Evolutionary conservation across 75 land plant species (phyloP), one percentile per base, ranked within the genome.

Genomic region (Cunninghamia lanceolata): DNA sequence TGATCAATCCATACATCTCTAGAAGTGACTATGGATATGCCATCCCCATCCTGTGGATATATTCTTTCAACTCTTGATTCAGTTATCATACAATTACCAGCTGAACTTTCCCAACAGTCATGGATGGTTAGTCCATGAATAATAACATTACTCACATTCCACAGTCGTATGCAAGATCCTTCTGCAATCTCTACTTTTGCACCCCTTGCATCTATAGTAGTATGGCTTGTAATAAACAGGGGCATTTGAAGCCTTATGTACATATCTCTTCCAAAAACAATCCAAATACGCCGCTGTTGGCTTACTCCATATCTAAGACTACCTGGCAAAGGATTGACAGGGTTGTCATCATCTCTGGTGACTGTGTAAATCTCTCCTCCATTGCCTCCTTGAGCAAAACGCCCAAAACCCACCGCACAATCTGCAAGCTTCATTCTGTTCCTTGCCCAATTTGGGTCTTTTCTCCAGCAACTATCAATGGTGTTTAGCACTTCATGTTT

Each of bases 371-470:
- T 79, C 46, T 79, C 32, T 79, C 46, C 46, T 36, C 86, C n/a
- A 9, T 79, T 79, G 28, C 82, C 82, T 7, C 47, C 82, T 36
- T 28, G 1, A 17, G 82, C 82, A 25, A 9, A 40, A 39, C 98
- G 90, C 14, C 93, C 97, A 83, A 91, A 96, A 6, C 96, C 96
- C 11, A 88, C 90, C 2, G 95, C 94, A 85, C 98, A 96, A 16
- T 35, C 86, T 15, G 98, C 98, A 11, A 96, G 86, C 38, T 84
- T 88, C 54, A 88, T 91, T 84, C 98, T 81, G 71, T 94, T 80
- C 0, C 50, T 52, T 2, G 85, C 63, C 98, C 98, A 96, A 25
- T 88, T 73, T 4, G 93, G 86, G 85, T 91, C 87, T 13, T 87
- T 10, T 34, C 94, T 90, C 96, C 96, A 95, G 89, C 98, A 96